A percentile compares a stretch with the other conserved stretches of the same genome.
These are phyloP conservation scores for Trypanosoma platydactyli DNA, from an alignment of 208 protist genomes.

Conservation along the genomic window DNA sequence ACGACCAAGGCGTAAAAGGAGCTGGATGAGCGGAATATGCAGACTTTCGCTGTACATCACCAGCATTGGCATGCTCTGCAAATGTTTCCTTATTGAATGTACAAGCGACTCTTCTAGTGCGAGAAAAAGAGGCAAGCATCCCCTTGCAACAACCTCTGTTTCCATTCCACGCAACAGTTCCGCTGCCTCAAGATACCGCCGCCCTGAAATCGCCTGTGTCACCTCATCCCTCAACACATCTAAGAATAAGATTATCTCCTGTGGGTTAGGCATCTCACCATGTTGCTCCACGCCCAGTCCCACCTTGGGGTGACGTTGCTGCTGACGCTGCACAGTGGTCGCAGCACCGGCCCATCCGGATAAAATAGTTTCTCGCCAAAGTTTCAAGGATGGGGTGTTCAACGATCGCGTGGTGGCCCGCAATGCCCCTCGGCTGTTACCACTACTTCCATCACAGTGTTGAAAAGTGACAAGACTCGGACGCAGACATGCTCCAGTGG, in stretches of 20 bases:
- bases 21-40: constrained; percentile 76
- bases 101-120: constrained; percentile 71
- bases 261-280: constrained; percentile 12
- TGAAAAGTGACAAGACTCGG: constrained; percentile 26
- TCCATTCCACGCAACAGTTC: constrained; percentile 64
- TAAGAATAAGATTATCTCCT: constrained; percentile 59
- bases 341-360: constrained; percentile 8
- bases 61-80: constrained; percentile 59
- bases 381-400: constrained; percentile 55
- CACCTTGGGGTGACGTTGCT: background rate
- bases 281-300: background rate
- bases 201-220: constrained; percentile 62
- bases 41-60: constrained; percentile 73
- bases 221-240: constrained; percentile 72
- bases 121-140: constrained; percentile 67
- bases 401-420: constrained; percentile 65
- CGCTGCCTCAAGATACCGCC: constrained; percentile 65
- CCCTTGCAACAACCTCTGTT: constrained; percentile 43
- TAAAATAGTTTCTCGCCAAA: constrained; percentile 55
- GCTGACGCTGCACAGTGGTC: background rate
- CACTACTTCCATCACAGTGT: background rate
- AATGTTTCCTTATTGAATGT: constrained; percentile 35
- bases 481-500: constrained; percentile 2
- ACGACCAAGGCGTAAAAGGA: constrained; percentile 78
- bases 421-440: constrained; percentile 4